phyloP scores from a whole-genome alignment of 768 basidiomycete species.

The Hortiboletus flavorubellus region DNA sequence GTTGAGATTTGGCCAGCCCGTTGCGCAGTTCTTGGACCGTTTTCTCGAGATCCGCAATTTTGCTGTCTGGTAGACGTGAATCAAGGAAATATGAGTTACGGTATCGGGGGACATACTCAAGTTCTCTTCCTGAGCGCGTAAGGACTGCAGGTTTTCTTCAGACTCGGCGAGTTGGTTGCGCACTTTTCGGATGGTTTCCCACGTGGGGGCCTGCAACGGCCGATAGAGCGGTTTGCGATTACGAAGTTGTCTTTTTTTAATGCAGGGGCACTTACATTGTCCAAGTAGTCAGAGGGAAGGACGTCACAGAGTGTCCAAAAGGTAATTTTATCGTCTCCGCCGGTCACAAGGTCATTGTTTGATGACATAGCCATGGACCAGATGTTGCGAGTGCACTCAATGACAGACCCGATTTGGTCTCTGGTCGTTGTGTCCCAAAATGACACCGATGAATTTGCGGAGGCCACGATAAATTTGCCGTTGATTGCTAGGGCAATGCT shows the following conservation, averaged over 20 bases:
- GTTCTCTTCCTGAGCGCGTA: background rate
- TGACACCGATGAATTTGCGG: background rate
- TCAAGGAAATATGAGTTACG: background rate
- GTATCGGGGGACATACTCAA: background rate
- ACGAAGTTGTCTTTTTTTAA: no score
- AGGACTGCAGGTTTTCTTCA: no score
- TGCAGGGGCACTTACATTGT: background rate
- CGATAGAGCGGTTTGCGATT: no score
- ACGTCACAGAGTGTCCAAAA: background rate
- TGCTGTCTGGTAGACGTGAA: background rate
- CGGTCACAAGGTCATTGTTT: background rate
- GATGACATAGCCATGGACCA: background rate
- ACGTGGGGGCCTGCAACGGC: no score
- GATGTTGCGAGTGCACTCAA: background rate
- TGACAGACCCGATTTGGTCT: background rate
- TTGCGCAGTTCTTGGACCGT: background rate
- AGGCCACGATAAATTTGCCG: background rate
- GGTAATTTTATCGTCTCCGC: background rate
- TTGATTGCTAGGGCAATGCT: background rate
- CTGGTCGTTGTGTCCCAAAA: slow-evolving; percentile 5
- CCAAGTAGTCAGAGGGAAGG: background rate
- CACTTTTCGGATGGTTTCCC: background rate
- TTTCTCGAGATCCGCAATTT: no score
- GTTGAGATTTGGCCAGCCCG: no score
- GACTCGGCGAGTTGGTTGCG: background rate